Evolutionary conservation across 1,284 basidiomycete species (phyloP), one percentile per base, ranked within the genome.

Genomic region (Inonotus hispidus): DNA sequence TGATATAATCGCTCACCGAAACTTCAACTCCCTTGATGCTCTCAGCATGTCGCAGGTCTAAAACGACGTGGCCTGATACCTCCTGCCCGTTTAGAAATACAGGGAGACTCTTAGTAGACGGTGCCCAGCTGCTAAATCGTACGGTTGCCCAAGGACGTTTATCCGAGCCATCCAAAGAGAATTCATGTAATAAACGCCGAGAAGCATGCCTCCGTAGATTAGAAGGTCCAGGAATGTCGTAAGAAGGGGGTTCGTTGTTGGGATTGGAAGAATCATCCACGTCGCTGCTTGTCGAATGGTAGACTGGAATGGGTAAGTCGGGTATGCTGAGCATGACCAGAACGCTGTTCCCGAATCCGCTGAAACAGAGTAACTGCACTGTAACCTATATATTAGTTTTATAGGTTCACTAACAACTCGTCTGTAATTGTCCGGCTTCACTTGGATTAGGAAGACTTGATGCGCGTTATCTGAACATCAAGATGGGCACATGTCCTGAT

Each of bases 21-120:
- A 63, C 19, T 11, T 50, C 58, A n/a, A 63, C 47, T 11, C 54
- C 45, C 19, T 53, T 63, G 19, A 63, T 60, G 23, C 55, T 60
- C 39, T 63, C 58, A 19, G 62, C 46, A 21, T 60, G 54, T 8
- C 46, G 50, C 27, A 60, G 53, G 46, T 50, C 52, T 13, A 63
- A 54, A 29, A 56, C 53, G 14, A 63, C 58, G 16, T 52, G 29
- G 10, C 62, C 62, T 23, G 58, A 39, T 11, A 63, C 46, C 10
- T 46, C 38, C 45, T 63, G 58, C 0, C 39, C 62, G 27, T 60
- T 58, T 10, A 63, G 37, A 39, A 60, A 63, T 35, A 60, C 35
- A 25, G 62, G 58, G 4, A 60, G 27, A 32, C 54, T 56, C 39
- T 57, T 62, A 7, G 50, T 16, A 43, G 61, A 49, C 19, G 56